Evolutionary conservation across 2,329 filamentous ascomycete species (phyloP).

Genomic region (Xylaria sp.): DNA sequence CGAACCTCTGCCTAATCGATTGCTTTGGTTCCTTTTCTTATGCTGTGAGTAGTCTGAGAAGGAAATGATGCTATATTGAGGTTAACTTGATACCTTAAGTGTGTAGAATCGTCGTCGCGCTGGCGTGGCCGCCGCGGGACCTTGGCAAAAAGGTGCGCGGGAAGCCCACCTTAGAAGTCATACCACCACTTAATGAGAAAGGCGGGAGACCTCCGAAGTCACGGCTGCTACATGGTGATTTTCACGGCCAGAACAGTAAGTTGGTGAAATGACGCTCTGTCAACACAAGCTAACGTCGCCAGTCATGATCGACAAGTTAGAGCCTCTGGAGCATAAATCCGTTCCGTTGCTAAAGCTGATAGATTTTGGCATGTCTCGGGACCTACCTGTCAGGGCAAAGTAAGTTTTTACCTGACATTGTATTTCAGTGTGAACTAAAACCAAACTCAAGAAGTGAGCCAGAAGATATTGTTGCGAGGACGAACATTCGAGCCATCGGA

Average conservation of each 20-base stretch:
- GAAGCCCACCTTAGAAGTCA: slow-evolving; percentile 16
- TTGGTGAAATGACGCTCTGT: neutral
- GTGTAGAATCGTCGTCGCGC: slow-evolving; percentile 37
- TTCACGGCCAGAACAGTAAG: slow-evolving; percentile 39
- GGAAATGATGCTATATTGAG: neutral
- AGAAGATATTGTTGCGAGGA: slow-evolving; percentile 21
- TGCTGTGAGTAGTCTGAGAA: slow-evolving; percentile 31
- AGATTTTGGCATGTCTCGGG: slow-evolving; percentile 37
- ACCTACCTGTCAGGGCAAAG: slow-evolving; percentile 16
- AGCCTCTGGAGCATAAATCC: slow-evolving; percentile 30
- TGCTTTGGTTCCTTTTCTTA: slow-evolving; percentile 42
- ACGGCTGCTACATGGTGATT: slow-evolving; percentile 36
- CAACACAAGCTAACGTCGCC: neutral
- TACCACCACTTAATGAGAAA: slow-evolving; percentile 19
- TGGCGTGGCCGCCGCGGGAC: slow-evolving; percentile 37
- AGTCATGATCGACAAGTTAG: slow-evolving; percentile 41
- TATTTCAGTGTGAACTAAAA: neutral
- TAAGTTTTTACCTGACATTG: slow-evolving; percentile 9
- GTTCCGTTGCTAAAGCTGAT: slow-evolving; percentile 39
- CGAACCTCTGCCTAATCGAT: slow-evolving; percentile 38
- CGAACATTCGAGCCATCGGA: slow-evolving; percentile 31
- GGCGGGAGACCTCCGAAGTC: slow-evolving; percentile 31
- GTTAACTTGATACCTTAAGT: slow-evolving; percentile 26
- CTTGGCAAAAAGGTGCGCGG: neutral
- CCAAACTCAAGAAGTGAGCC: slow-evolving; percentile 25